Evolutionary conservation across 495 filamentous ascomycete genomes (phyloP).

Genomic region (Xylaria cubensis): DNA sequence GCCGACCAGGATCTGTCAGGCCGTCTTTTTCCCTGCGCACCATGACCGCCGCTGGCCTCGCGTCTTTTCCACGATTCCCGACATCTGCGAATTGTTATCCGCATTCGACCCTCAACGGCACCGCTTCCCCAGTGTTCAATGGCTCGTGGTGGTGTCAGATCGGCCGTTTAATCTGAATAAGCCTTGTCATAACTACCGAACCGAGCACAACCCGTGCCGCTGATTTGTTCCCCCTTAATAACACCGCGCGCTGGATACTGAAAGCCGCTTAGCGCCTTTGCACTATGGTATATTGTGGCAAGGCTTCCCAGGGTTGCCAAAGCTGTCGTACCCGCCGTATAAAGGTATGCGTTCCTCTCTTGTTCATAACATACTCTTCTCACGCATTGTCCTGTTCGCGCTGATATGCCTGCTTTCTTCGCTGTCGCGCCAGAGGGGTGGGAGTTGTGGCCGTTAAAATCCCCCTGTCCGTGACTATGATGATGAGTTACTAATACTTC

Average conservation of each 20-base stretch:
- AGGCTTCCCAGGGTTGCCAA: constrained; percentile 72
- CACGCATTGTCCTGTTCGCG: constrained; percentile 11
- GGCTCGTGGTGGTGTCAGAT: constrained; percentile 30
- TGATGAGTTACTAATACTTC: constrained; percentile 12
- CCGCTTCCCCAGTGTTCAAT: constrained; percentile 35
- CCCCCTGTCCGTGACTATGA: neutral
- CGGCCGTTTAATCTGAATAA: constrained; percentile 16
- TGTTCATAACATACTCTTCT: constrained; percentile 23
- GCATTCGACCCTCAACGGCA: constrained; percentile 39
- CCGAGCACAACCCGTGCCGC: constrained; percentile 3
- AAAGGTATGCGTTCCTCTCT: constrained; percentile 52
- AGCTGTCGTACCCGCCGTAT: constrained; percentile 70
- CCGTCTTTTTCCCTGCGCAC: constrained; percentile 16
- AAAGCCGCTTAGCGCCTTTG: constrained; percentile 30
- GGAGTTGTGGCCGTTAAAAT: neutral
- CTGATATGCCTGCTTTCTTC: constrained; percentile 2
- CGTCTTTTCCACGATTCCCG: constrained; percentile 34
- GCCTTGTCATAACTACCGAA: neutral
- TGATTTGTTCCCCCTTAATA: constrained; percentile 11
- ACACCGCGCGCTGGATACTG: constrained; percentile 26
- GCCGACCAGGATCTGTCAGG: constrained; percentile 15
- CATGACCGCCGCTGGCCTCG: constrained; percentile 4
- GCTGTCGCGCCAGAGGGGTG: too few relatives aligned
- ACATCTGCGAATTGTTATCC: constrained; percentile 42
- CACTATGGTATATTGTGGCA: constrained; percentile 76